Evolutionary conservation across 495 filamentous ascomycete species (phyloP).

Genomic region (Aspergillus hancockii): DNA sequence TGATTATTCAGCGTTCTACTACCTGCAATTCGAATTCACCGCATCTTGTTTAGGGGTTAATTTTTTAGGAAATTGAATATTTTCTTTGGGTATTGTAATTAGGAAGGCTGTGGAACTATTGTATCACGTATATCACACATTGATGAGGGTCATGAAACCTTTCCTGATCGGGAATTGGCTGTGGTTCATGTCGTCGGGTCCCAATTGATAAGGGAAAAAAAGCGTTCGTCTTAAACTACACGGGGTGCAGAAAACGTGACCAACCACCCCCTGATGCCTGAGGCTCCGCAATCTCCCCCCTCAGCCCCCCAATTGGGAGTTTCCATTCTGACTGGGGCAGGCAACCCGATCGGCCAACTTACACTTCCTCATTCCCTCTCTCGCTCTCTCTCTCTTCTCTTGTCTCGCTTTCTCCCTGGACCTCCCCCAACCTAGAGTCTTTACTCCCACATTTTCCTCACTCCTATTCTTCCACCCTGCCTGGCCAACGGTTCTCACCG

Average conservation of each 20-base stretch:
- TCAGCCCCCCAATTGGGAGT: conserved; percentile 3
- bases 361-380: conserved; percentile 11
- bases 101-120: too few species aligned
- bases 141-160: too few species aligned
- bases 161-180: too few species aligned
- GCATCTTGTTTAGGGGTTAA: too few species aligned
- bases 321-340: background rate
- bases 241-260: conserved; percentile 34
- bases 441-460: conserved; percentile 6
- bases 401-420: conserved; percentile 19
- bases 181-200: too few species aligned
- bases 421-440: conserved; percentile 13
- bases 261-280: background rate
- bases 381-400: too few species aligned
- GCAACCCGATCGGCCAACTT: conserved; percentile 2
- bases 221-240: background rate
- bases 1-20: too few species aligned
- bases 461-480: conserved; percentile 9
- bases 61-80: too few species aligned
- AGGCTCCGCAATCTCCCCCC: conserved; percentile 2
- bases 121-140: too few species aligned
- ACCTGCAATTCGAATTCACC: too few species aligned
- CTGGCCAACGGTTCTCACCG: background rate
- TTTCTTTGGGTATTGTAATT: too few species aligned
- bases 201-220: too few species aligned